Evolutionary conservation across 805 yeast genomes (phyloP).

Genomic region (Wickerhamiella cacticola): DNA sequence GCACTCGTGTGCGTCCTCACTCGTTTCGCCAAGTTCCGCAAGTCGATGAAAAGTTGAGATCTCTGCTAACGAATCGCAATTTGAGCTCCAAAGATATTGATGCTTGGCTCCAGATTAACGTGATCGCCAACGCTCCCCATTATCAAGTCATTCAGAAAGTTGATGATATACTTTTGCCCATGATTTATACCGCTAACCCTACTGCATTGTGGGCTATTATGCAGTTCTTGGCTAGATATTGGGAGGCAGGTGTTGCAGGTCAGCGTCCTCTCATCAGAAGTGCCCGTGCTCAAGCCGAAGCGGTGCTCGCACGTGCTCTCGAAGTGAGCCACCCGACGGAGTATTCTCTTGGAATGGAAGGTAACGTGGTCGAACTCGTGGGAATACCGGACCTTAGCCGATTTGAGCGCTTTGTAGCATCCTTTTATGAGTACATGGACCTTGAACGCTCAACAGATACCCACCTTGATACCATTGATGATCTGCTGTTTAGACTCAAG

Average conservation of each 20-base stretch:
- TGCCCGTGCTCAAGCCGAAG: conserved; percentile 22
- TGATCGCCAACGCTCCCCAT: conserved; percentile 14
- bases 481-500: conserved; percentile 22
- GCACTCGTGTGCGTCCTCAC: neutral
- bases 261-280: conserved; percentile 18
- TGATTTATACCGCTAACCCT: conserved; percentile 19
- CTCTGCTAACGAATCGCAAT: conserved; percentile 16
- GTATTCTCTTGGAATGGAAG: conserved; percentile 14
- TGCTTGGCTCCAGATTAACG: conserved; percentile 18
- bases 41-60: conserved; percentile 12
- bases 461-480: conserved; percentile 18
- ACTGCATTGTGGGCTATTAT: conserved; percentile 22
- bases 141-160: conserved; percentile 15
- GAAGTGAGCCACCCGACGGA: conserved; percentile 21
- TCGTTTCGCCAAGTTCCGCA: neutral
- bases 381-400: conserved; percentile 23
- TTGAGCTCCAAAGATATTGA: conserved; percentile 20
- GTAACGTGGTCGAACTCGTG: conserved; percentile 18
- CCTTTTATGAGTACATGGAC: conserved; percentile 18
- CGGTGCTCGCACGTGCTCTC: conserved; percentile 21
- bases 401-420: conserved; percentile 21
- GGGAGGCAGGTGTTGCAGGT: conserved; percentile 23
- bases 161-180: conserved; percentile 18
- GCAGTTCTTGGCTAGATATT: conserved; percentile 21
- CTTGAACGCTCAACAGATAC: conserved; percentile 11